Evolutionary conservation across 805 yeast species (phyloP), one percentile per base, ranked within the genome.

Genomic region (Ogataea ganodermae): DNA sequence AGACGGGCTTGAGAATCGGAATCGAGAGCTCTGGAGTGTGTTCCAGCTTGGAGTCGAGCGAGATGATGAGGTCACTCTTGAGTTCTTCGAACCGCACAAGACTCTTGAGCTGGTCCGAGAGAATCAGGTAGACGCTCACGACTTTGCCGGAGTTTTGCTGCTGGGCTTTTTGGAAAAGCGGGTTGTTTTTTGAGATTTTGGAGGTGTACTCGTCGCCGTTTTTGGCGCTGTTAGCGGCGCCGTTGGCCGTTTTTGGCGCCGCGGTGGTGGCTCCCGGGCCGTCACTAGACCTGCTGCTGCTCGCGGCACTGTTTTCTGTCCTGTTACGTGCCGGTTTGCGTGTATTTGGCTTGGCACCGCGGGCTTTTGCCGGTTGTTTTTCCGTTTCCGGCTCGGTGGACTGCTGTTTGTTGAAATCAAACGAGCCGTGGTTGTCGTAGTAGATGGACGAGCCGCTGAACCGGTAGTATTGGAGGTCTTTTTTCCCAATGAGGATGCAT

Each of bases 401-500:
- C 39, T 48, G 48, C 30, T 57, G 50, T 26, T 49, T 59, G 41
- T 57, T 57, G 45, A 63, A 61, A 44, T 65, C 59, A 43, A 63
- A 65, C 0, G 65, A 58, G 0, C 67, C 69, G 45, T 66, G 67
- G 30, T 60, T 62, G 30, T 62, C 67, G 40, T 66, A 66, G 40
- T 64, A 65, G 20, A 84, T 64, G 16, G 84, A 77, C 0, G 81
- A 73, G 13, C 89, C 88, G 20, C 89, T 80, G 56, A 84, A 77
- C 55, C 96, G 77, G 50, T 75, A 76, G 59, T 86, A 85, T 51
- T 76, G 75, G 31, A 88, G 65, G 9, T 60, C 61, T 30, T 71
- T 71, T 57, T 87, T 81, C 2, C 96, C 97, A n/a, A 86, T 70
- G 12, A 89, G 60, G 37, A 85, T 72, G 0, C 91, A 86, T 63